These are phyloP conservation scores for Monosporascus sp. DNA, from an alignment of 2,329 filamentous ascomycete species.

Conservation along the genomic window DNA sequence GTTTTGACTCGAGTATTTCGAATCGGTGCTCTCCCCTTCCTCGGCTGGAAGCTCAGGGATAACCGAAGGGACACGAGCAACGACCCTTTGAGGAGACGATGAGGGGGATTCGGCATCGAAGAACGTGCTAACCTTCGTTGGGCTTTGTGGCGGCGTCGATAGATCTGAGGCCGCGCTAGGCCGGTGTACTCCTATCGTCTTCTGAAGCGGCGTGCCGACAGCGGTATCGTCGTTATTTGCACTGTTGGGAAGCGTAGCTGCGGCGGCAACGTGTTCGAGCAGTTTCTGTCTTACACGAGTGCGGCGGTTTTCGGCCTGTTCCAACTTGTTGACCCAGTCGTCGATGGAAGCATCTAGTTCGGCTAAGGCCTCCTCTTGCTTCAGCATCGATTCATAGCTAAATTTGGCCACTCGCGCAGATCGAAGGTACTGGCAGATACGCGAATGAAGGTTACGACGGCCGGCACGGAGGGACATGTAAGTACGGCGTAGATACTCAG, in stretches of 20 bases:
- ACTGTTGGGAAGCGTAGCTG: constrained; percentile 44
- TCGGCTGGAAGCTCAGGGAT: constrained; percentile 47
- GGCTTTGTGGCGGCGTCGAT: constrained; percentile 55
- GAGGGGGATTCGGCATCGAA: constrained; percentile 29
- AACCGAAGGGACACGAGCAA: constrained; percentile 50
- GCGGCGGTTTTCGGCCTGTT: constrained; percentile 72
- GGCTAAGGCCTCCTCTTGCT: constrained; percentile 73
- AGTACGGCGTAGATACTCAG: constrained; percentile 71
- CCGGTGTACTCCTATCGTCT: constrained; percentile 35
- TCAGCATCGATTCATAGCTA: constrained; percentile 68
- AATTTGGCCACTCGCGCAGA: constrained; percentile 66
- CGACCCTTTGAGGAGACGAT: constrained; percentile 46
- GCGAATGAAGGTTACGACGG: constrained; percentile 68
- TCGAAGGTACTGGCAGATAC: constrained; percentile 73
- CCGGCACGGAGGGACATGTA: constrained; percentile 71
- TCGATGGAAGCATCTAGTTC: constrained; percentile 75
- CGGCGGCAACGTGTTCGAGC: constrained; percentile 74
- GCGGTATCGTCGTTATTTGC: constrained; percentile 24
- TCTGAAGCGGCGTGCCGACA: constrained; percentile 36
- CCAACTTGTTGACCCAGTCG: constrained; percentile 75
- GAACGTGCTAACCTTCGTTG: constrained; percentile 38
- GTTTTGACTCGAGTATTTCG: constrained; percentile 14
- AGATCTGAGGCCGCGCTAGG: constrained; percentile 36
- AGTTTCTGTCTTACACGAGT: constrained; percentile 73
- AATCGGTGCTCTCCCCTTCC: constrained; percentile 35